These are phyloP conservation scores for Cryptococcus neoformans DNA, from an alignment of 1,284 basidiomycete genomes.

Conservation along the genomic window DNA sequence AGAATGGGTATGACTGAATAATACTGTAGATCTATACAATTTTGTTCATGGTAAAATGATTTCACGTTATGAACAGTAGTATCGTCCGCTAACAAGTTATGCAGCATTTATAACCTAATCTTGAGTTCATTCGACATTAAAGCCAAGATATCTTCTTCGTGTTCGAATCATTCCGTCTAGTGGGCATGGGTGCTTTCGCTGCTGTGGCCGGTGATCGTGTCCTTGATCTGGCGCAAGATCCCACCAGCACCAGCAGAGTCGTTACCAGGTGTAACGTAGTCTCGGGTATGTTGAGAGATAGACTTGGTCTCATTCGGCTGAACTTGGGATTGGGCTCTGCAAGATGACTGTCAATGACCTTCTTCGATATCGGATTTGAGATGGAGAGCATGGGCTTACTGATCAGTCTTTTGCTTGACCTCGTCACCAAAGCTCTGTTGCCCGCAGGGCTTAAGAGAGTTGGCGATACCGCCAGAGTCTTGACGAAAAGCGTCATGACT, in stretches of 20 bases:
- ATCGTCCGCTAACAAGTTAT: background rate
- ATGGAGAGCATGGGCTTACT: conserved; percentile 5
- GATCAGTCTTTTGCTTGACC: conserved; percentile 10
- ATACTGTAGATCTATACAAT: background rate
- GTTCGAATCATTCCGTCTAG: background rate
- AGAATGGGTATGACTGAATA: conserved; percentile 23
- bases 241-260: conserved; percentile 11
- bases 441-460: conserved; percentile 11
- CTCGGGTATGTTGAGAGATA: conserved; percentile 9
- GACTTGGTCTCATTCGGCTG: conserved; percentile 17
- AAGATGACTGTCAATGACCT: background rate
- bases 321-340: conserved; percentile 9
- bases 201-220: background rate
- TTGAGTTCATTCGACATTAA: background rate
- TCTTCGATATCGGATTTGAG: background rate
- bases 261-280: conserved; percentile 17
- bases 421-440: conserved; percentile 8
- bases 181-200: background rate
- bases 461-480: conserved; percentile 4
- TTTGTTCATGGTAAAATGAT: background rate
- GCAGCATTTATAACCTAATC: background rate
- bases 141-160: background rate
- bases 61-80: background rate
- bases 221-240: conserved; percentile 4
- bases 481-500: conserved; percentile 12